Evolutionary conservation across 345 rosid species (phyloP).

Genomic region (Eutrema japonicum): DNA sequence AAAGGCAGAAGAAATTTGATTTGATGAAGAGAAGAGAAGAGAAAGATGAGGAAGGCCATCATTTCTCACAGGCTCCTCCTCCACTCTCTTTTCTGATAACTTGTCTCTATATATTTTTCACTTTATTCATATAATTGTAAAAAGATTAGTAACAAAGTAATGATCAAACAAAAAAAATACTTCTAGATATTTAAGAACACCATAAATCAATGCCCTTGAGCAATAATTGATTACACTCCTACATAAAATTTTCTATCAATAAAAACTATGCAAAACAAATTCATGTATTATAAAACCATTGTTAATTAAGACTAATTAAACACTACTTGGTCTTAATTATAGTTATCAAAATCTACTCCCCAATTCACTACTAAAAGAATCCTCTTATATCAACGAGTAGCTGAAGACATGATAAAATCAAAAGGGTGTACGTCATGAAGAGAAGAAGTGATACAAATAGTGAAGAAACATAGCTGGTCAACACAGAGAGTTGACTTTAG

Average conservation of each 20-base stretch:
- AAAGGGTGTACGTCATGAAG: too few species aligned
- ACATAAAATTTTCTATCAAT: not conserved
- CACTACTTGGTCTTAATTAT: not conserved
- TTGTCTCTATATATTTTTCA: not conserved
- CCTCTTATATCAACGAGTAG: not conserved
- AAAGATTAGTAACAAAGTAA: not conserved
- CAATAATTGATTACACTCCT: not conserved
- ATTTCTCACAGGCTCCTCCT: conserved; percentile 23
- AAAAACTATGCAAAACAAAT: not conserved
- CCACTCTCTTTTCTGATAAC: not conserved
- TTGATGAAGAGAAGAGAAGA: not conserved
- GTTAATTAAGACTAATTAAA: not conserved
- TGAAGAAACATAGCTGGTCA: too few species aligned
- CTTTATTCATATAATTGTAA: not conserved
- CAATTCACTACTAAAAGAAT: not conserved
- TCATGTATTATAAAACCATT: not conserved
- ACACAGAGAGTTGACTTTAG: too few species aligned
- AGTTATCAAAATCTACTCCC: not conserved
- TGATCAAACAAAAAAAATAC: not conserved
- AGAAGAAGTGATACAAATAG: too few species aligned
- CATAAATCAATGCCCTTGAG: not conserved
- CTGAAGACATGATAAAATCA: not conserved
- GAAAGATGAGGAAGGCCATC: not conserved
- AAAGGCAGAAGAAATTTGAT: not conserved
- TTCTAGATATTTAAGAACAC: not conserved